Evolutionary conservation across 345 rosid genomes (phyloP), one percentile per base, ranked within the genome.

Genomic region (Populus ilicifolia): DNA sequence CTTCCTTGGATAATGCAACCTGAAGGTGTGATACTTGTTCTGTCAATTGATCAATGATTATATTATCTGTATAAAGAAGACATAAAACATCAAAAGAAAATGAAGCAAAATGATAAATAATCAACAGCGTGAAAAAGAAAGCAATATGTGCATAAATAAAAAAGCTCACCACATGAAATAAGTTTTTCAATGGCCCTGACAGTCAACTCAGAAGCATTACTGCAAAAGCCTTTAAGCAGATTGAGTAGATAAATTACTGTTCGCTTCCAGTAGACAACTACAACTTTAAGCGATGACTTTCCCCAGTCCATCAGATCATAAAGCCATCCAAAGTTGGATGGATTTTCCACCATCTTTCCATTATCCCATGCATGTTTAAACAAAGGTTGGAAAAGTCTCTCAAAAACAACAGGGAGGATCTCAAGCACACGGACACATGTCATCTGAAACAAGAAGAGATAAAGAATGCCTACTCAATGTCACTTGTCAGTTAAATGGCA

Each of bases 291-390:
- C 75, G 91, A 88, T 43, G 99, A 95, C 82, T 88, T 90, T 72
- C 96, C 98, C 99, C 99, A 95, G 50, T 93, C 93, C 77, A 89
- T 82, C 85, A 95, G 87, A 86, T 92, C 94, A 86, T 87, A 89
- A 81, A 95, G 94, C 99, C 99, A 95, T 76, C 85, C 77, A 39
- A 89, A 85, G 84, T 88, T 90, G 52, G 84, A 75, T 48, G 76
- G 78, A 75, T 81, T 80, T 78, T 77, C 81, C 79, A 78, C 67
- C 62, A 71, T 77, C 38, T 76, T 81, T 81, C 70, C 82, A 77
- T 87, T 79, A 81, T 71, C 83, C 80, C 68, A 79, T 69, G 86
- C 84, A 35, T 69, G 77, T 36, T 67, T 73, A 75, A 8, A 29
- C 69, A 61, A 69, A 71, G 84, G 76, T 80, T 81, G 86, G 80